Evolutionary conservation across 129 eudicot species (phyloP).

Genomic region (Flaveria robusta): DNA sequence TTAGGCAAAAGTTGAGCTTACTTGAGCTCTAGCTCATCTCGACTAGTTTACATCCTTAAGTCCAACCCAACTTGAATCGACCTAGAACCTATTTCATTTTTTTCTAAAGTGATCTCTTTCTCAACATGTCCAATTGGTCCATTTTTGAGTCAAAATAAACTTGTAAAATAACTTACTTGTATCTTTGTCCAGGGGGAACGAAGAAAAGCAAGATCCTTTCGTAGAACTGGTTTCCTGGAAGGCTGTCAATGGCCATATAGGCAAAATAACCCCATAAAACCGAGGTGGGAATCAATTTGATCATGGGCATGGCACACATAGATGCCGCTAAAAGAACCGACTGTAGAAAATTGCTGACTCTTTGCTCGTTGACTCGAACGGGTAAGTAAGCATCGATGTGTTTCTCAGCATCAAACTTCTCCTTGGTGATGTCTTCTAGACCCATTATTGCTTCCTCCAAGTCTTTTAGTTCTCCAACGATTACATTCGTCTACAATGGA

Average conservation of each 20-base stretch:
- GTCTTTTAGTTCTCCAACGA: slow-evolving; percentile 47
- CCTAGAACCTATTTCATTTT: neutral
- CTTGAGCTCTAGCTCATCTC: too few species aligned
- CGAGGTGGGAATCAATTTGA: slow-evolving; percentile 69
- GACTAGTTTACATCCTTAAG: too few species aligned
- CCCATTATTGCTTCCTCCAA: slow-evolving; percentile 63
- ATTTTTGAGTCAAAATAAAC: neutral
- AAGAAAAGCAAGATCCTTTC: slow-evolving; percentile 51
- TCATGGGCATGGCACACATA: slow-evolving; percentile 56
- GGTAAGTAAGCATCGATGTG: slow-evolving; percentile 65
- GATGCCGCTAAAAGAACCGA: slow-evolving; percentile 52
- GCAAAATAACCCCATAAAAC: slow-evolving; percentile 79
- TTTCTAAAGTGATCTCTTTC: neutral
- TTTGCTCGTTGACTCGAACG: slow-evolving; percentile 75
- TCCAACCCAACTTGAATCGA: neutral
- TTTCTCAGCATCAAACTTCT: slow-evolving; percentile 50
- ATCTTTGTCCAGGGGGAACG: slow-evolving; percentile 36
- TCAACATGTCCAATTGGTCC: neutral
- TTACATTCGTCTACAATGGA: slow-evolving; percentile 43
- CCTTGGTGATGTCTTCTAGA: slow-evolving; percentile 35
- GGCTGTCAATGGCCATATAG: slow-evolving; percentile 64
- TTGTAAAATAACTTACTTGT: slow-evolving; percentile 35
- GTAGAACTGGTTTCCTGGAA: slow-evolving; percentile 64
- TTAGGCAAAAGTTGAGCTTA: too few species aligned
- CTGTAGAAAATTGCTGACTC: slow-evolving; percentile 70